A percentile compares a stretch with the other conserved stretches of the same genome.
These are phyloP conservation scores for Agrostemma githago DNA, from an alignment of 148 eudicot species.

Conservation along the genomic window DNA sequence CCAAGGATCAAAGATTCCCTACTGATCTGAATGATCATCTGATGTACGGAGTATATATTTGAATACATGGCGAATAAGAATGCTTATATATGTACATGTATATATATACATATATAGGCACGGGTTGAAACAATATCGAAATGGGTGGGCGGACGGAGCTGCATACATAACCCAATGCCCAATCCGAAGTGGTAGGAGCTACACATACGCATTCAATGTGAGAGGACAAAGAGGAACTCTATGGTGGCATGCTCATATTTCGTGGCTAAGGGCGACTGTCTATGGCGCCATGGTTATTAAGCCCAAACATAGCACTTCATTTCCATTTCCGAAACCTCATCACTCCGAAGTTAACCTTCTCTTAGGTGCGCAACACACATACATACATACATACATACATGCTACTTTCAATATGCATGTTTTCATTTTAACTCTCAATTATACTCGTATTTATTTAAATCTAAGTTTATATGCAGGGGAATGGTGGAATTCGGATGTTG, in stretches of 20 bases:
- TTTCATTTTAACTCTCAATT: no score
- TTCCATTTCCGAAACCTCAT: slow-evolving; percentile 54
- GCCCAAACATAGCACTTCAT: slow-evolving; percentile 39
- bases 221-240: slow-evolving; percentile 62
- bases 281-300: slow-evolving; percentile 50
- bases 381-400: no score
- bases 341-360: slow-evolving; percentile 46
- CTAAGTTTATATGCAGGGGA: slow-evolving; percentile 36
- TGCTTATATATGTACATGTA: no score
- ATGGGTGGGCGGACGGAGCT: slow-evolving; percentile 56
- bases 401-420: no score
- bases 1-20: no score
- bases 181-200: slow-evolving; percentile 44
- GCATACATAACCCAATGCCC: slow-evolving; percentile 61
- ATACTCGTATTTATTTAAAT: neutral
- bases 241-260: slow-evolving; percentile 52
- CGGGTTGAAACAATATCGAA: no score
- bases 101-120: no score
- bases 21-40: no score
- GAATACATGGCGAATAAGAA: no score
- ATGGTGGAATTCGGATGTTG: slow-evolving; percentile 61
- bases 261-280: slow-evolving; percentile 55
- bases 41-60: no score
- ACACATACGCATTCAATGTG: slow-evolving; percentile 55
- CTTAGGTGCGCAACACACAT: slow-evolving; percentile 28